Evolutionary conservation across 768 basidiomycete species (phyloP), one percentile per base, ranked within the genome.

Genomic region (Xerocomellus amylosporus): DNA sequence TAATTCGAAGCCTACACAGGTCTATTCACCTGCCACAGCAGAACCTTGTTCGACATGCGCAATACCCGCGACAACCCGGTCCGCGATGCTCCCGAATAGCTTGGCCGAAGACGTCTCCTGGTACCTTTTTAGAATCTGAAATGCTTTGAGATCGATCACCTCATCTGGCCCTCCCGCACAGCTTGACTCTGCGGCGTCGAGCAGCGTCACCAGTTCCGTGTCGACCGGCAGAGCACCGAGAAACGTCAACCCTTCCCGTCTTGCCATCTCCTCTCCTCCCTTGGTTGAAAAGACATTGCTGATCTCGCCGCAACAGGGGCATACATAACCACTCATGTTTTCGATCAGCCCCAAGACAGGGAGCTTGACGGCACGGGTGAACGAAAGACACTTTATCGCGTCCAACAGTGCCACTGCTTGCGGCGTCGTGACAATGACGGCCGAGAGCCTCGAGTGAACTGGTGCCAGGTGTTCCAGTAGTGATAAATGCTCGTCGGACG

Each of bases 311-410:
- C 97, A 98, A 68, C 95, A 97, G 42, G 97, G 97, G 66, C 96
- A 98, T 19, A 88, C 90, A 73, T 97, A 98, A 46, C 97, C 97
- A 59, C 92, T 90, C 97, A 98, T 98, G 74, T 98, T 99, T 69
- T 98, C 97, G 62, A 99, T 86, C 46, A 99, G 71, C 9, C 97
- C 97, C 52, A 96, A 75, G 34, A 99, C 86, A 14, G 88, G 93
- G 13, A 98, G 76, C 47, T 83, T 81, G 60, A 94, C 89, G 9
- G 91, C 83, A 17, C 88, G 88, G 14, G 95, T 91, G 74, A 99
- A 99, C 38, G 94, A 95, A 55, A 98, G 81, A 61, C 93, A 97
- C 74, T 98, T 98, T 78, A 93, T 86, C 44, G 89, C 91, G 72
- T 98, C 97, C 73, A 91, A 85, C 47, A 98, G 79, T 0, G 97